Evolutionary conservation across 164 flowering plant species (phyloP).

Genomic region (Berberis vulgaris): DNA sequence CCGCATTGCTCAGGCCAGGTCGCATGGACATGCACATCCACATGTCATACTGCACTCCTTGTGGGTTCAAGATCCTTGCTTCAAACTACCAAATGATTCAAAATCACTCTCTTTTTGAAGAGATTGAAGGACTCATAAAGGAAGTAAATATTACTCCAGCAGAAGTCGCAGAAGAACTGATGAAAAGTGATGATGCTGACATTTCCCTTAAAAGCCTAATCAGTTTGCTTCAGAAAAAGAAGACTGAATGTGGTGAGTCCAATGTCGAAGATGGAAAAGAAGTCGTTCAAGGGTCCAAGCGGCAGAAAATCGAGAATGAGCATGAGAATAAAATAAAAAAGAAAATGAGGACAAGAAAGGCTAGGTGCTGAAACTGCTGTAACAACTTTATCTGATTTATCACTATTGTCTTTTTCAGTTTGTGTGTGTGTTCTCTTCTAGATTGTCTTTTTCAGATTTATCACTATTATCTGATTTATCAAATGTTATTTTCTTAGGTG

Average conservation of each 20-base stretch:
- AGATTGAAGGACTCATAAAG: conserved; percentile 19
- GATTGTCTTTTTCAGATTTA: too few relatives aligned
- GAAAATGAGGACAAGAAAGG: background rate
- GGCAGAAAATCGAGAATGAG: background rate
- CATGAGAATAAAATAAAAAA: background rate
- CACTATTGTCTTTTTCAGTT: too few relatives aligned
- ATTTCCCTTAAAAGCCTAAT: conserved; percentile 26
- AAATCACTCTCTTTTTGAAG: conserved; percentile 1
- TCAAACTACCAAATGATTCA: conserved; percentile 15
- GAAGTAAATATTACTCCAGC: conserved; percentile 40
- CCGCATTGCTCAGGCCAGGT: conserved; percentile 9
- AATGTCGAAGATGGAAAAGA: background rate
- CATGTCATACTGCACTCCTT: conserved; percentile 6
- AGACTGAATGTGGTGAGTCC: conserved; percentile 10
- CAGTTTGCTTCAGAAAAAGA: conserved; percentile 22
- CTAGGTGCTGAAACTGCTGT: too few relatives aligned
- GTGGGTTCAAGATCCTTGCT: conserved; percentile 9
- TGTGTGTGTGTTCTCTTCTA: too few relatives aligned
- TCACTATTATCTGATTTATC: too few relatives aligned
- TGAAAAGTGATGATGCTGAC: conserved; percentile 45
- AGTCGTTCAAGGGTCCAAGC: background rate
- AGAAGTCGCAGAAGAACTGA: conserved; percentile 49
- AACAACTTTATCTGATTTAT: too few relatives aligned
- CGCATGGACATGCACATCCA: conserved; percentile 8
- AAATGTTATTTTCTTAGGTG: too few relatives aligned